Conservation (phyloP, 352 stramenopile species). For the Blastocystis sp. region DNA sequence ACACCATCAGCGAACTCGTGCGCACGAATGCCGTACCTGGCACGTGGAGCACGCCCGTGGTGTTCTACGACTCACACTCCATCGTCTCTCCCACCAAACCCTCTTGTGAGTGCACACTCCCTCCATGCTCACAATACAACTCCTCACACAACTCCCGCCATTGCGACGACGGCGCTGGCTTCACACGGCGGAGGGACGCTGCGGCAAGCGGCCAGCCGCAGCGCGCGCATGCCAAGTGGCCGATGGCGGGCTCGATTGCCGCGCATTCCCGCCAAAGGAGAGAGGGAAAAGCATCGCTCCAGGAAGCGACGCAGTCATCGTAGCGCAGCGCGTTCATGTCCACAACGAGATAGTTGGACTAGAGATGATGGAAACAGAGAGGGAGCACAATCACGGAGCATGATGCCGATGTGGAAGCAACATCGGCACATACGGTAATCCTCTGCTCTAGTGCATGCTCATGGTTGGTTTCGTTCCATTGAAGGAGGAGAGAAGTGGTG, state of each 20-base stretch:
- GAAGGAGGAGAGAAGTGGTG: not conserved
- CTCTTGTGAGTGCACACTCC: slow-evolving; percentile 13
- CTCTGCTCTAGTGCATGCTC: not conserved
- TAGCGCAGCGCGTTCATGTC: slow-evolving; percentile 39
- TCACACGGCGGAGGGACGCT: not conserved
- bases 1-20: not conserved
- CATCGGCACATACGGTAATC: not conserved
- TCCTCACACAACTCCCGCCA: slow-evolving; percentile 49
- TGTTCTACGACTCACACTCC: not conserved
- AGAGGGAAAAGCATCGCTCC: not conserved
- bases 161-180: not conserved
- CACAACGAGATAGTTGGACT: slow-evolving; percentile 28
- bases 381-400: not conserved
- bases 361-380: not conserved
- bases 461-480: not conserved
- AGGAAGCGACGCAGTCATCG: not conserved
- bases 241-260: not conserved
- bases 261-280: not conserved
- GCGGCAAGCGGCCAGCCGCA: not conserved
- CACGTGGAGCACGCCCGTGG: not conserved
- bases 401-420: not conserved
- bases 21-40: slow-evolving; percentile 13
- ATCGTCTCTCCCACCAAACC: not conserved
- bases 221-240: not conserved
- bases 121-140: slow-evolving; percentile 58